A percentile compares a stretch with the other conserved stretches of the same genome.
Evolutionary conservation across 2,329 filamentous ascomycete genomes (phyloP).

Genomic region (Arthrobotrys megalospora): DNA sequence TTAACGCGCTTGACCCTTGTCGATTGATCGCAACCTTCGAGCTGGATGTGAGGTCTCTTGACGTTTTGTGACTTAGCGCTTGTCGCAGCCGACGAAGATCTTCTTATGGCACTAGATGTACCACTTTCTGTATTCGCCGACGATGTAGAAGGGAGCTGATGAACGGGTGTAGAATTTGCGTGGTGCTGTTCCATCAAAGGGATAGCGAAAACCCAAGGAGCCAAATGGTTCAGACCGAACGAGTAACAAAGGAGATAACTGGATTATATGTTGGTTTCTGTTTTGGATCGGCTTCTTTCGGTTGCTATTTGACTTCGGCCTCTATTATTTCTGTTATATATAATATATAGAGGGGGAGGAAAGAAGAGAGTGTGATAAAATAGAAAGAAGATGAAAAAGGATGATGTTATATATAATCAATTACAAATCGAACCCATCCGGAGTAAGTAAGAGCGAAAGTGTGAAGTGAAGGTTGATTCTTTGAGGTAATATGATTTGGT

Average conservation of each 20-base stretch:
- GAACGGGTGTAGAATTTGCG: slow-evolving; percentile 56
- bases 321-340: neutral
- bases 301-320: neutral
- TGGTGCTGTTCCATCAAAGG: slow-evolving; percentile 61
- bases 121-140: slow-evolving; percentile 43
- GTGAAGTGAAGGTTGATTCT: slow-evolving; percentile 25
- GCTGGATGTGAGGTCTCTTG: slow-evolving; percentile 44
- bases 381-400: slow-evolving; percentile 63
- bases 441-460: slow-evolving; percentile 10
- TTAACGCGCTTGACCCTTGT: slow-evolving; percentile 39
- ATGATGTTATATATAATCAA: slow-evolving; percentile 1
- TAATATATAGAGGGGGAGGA: slow-evolving; percentile 66
- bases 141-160: slow-evolving; percentile 49
- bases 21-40: slow-evolving; percentile 40
- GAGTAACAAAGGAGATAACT: slow-evolving; percentile 14
- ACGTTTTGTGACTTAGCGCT: slow-evolving; percentile 25
- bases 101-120: slow-evolving; percentile 35
- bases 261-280: neutral
- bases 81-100: slow-evolving; percentile 33
- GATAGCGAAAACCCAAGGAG: slow-evolving; percentile 38
- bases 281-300: neutral
- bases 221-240: slow-evolving; percentile 13
- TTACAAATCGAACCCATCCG: slow-evolving; percentile 20
- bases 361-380: slow-evolving; percentile 67
- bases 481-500: neutral